phyloP scores from a whole-genome alignment of 345 rosid genomes.

The Turnera subulata region DNA sequence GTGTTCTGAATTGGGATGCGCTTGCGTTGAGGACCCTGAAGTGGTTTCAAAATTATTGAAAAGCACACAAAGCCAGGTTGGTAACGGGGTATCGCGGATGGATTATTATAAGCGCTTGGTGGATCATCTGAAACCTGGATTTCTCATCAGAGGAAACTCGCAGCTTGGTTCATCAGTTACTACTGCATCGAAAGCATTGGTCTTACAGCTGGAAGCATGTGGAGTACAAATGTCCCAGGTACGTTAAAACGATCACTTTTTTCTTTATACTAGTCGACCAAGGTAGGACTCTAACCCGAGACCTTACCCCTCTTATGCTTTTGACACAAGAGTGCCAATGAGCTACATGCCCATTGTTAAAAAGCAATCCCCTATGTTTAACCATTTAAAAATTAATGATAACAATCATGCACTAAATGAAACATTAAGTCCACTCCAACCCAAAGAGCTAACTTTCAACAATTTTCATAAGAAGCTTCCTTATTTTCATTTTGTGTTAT shows the following conservation, averaged over 20 bases:
- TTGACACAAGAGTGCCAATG: no score
- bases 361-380: no score
- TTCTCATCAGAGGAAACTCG: slow-evolving; percentile 17
- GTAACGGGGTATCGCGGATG: slow-evolving; percentile 10
- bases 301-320: no score
- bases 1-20: slow-evolving; percentile 29
- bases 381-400: no score
- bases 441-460: no score
- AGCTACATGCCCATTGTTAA: no score
- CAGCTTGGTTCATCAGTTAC: neutral
- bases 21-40: slow-evolving; percentile 50
- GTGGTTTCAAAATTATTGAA: slow-evolving; percentile 24
- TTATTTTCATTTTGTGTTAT: no score
- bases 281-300: no score
- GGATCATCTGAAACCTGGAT: slow-evolving; percentile 3
- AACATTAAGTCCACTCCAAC: no score
- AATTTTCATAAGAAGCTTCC: no score
- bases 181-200: slow-evolving; percentile 21
- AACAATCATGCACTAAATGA: no score
- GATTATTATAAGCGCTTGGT: slow-evolving; percentile 16
- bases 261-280: no score
- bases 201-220: slow-evolving; percentile 27
- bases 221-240: slow-evolving; percentile 31
- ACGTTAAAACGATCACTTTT: slow-evolving; percentile 8
- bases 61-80: slow-evolving; percentile 5